These are phyloP conservation scores for Nymphaea thermarum DNA, from an alignment of 164 flowering plant genomes.

Conservation along the genomic window DNA sequence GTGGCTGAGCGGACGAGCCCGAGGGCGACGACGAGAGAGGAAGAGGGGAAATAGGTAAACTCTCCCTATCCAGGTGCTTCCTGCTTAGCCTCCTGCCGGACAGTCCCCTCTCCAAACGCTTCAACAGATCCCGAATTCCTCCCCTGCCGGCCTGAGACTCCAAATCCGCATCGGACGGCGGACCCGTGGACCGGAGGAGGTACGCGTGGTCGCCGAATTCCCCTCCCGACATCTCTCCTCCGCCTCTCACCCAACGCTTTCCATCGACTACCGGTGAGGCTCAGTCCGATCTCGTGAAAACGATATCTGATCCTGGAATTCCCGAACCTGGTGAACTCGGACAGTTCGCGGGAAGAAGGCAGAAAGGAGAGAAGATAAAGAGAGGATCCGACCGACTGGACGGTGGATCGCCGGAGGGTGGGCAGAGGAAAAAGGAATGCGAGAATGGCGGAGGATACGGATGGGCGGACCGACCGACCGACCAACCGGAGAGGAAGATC, in stretches of 20 bases:
- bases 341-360: too few species aligned
- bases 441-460: too few species aligned
- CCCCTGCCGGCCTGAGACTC: slow-evolving; percentile 19
- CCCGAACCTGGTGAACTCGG: too few species aligned
- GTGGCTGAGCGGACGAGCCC: background rate
- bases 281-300: too few species aligned
- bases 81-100: slow-evolving; percentile 14
- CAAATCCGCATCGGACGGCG: slow-evolving; percentile 25
- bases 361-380: too few species aligned
- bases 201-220: slow-evolving; percentile 14
- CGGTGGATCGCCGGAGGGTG: too few species aligned
- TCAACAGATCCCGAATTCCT: slow-evolving; percentile 24
- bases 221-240: slow-evolving; percentile 16
- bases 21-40: slow-evolving; percentile 5
- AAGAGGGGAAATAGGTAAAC: background rate
- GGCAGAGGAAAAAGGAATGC: too few species aligned
- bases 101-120: slow-evolving; percentile 33
- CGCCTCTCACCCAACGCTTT: background rate
- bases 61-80: slow-evolving; percentile 9
- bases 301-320: too few species aligned
- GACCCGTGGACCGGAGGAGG: slow-evolving; percentile 20
- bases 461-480: too few species aligned
- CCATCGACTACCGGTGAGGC: too few species aligned
- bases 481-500: too few species aligned
- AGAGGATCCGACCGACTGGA: too few species aligned